Conservation (phyloP, 2,329 filamentous ascomycete species). For the Ophiostoma quercus region DNA sequence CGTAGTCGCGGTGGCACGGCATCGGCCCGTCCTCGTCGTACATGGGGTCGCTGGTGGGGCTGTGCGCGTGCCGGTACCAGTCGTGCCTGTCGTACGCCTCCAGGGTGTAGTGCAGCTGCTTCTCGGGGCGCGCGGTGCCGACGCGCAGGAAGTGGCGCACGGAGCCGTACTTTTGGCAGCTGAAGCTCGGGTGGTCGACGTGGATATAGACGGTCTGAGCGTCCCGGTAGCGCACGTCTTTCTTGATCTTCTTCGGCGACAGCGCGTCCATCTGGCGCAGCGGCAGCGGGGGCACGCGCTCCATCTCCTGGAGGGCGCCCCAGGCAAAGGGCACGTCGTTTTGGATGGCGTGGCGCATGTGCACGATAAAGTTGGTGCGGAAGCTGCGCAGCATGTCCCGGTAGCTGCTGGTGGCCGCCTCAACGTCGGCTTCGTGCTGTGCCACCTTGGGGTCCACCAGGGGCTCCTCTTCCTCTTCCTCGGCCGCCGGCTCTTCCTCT, state of each 20-base stretch:
- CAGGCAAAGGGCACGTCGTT: background rate
- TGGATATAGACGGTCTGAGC: background rate
- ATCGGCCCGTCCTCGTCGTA: background rate
- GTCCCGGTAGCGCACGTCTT: background rate
- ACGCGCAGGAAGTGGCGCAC: background rate
- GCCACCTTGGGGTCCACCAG: background rate
- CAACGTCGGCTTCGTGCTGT: background rate
- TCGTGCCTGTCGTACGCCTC: background rate
- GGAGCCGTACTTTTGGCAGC: background rate
- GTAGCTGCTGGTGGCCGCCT: background rate
- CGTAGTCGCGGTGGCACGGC: background rate
- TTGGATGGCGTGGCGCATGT: slow-evolving; percentile 16
- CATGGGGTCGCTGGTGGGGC: background rate
- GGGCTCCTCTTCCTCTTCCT: background rate
- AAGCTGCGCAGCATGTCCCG: slow-evolving; percentile 14
- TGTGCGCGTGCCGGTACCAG: background rate
- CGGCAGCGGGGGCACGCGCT: background rate
- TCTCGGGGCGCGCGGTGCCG: background rate
- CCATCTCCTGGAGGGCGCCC: background rate
- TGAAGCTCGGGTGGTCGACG: background rate
- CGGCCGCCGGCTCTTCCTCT: background rate
- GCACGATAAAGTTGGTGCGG: slow-evolving; percentile 24
- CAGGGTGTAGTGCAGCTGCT: background rate
- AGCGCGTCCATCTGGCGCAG: background rate
- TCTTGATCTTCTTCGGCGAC: background rate